phyloP scores from a whole-genome alignment of 2,329 filamentous ascomycete genomes.

The Colletotrichum coccodes region DNA sequence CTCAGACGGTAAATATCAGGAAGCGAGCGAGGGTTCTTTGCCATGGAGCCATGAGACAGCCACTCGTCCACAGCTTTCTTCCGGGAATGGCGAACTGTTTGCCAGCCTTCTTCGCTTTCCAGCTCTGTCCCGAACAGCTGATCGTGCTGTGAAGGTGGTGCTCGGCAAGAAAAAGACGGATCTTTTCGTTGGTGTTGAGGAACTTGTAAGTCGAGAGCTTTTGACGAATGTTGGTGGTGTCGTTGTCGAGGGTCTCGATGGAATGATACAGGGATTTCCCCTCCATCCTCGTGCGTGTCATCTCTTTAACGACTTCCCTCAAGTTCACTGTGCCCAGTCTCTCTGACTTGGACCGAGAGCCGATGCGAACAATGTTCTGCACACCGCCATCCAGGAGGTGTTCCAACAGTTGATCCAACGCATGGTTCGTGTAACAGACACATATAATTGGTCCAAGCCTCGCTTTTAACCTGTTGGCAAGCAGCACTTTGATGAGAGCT shows the following conservation, averaged over 20 bases:
- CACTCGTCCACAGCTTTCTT: neutral
- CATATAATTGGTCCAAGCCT: slow-evolving; percentile 60
- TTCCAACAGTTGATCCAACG: slow-evolving; percentile 67
- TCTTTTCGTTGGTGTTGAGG: neutral
- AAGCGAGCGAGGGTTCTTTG: neutral
- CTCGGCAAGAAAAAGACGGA: neutral
- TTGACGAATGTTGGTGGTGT: neutral
- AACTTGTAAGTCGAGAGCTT: neutral
- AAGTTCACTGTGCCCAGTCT: slow-evolving; percentile 62
- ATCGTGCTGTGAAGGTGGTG: slow-evolving; percentile 32
- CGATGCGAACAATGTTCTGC: slow-evolving; percentile 68
- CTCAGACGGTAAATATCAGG: neutral
- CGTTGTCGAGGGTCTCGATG: slow-evolving; percentile 27
- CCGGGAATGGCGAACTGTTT: slow-evolving; percentile 33
- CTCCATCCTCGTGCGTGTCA: slow-evolving; percentile 51
- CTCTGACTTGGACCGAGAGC: slow-evolving; percentile 66
- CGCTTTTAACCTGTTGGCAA: slow-evolving; percentile 52
- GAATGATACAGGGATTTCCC: slow-evolving; percentile 42
- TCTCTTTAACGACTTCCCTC: slow-evolving; percentile 43
- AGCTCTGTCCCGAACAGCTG: slow-evolving; percentile 38
- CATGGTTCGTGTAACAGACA: slow-evolving; percentile 63
- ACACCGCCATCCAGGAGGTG: slow-evolving; percentile 62
- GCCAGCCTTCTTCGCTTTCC: slow-evolving; percentile 34
- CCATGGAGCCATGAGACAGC: neutral
- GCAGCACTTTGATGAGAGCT: slow-evolving; percentile 64